Evolutionary conservation across 2,329 filamentous ascomycete genomes (phyloP).

Genomic region (Tolypocladium pustulatum): DNA sequence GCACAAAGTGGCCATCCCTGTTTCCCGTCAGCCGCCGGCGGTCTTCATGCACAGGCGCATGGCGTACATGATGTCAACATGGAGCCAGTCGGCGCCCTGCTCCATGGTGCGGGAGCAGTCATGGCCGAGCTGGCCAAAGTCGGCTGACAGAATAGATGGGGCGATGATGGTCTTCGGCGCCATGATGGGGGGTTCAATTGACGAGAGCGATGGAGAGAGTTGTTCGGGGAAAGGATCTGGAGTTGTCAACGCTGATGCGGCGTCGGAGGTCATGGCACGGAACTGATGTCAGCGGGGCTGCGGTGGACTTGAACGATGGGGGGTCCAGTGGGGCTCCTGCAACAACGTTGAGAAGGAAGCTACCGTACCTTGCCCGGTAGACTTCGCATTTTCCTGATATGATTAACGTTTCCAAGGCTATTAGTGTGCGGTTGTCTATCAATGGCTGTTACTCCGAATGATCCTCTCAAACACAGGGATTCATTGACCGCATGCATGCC

Average conservation of each 20-base stretch:
- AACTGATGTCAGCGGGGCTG: conserved; percentile 8
- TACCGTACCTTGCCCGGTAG: neutral
- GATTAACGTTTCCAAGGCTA: no score
- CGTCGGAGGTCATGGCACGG: neutral
- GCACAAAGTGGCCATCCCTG: conserved; percentile 97
- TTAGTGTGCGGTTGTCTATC: no score
- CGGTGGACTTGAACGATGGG: neutral
- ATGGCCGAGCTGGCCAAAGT: conserved; percentile 81
- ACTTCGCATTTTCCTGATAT: no score
- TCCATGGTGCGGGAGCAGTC: conserved; percentile 81
- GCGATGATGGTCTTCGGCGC: conserved; percentile 87
- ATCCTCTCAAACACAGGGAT: no score
- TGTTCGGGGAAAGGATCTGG: neutral
- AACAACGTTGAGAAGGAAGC: neutral
- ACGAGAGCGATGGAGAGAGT: neutral
- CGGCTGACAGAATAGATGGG: conserved; percentile 93
- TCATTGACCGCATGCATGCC: no score
- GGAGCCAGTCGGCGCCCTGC: conserved; percentile 83
- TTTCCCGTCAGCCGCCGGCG: neutral
- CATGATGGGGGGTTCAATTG: conserved; percentile 45
- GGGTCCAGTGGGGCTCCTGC: conserved; percentile 7
- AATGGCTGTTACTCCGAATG: no score
- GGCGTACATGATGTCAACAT: conserved; percentile 77
- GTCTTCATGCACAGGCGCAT: neutral
- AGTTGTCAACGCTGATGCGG: neutral